Evolutionary conservation across 805 yeast species (phyloP), one percentile per base, ranked within the genome.

Genomic region (Pichia insulana): DNA sequence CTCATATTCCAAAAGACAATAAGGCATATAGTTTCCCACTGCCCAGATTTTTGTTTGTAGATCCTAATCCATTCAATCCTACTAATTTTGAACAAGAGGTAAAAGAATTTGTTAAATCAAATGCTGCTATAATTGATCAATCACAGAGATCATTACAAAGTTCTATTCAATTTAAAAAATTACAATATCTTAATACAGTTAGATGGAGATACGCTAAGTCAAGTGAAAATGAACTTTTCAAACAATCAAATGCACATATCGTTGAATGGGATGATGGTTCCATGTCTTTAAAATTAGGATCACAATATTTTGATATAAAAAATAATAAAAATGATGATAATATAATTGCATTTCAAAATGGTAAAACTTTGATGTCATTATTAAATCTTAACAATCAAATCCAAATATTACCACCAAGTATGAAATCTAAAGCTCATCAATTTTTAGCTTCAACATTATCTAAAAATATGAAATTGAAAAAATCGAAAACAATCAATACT

Each of bases 221-320:
- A 46, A 75, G 74, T n/a, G 67, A 71, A 41, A 80, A 78, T 34
- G 87, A 82, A 47, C 77, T 89, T 50, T 74, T 76, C 55, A 84
- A 84, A 53, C 95, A 88, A 59, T 82, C 95, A 9, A 92, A 92
- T 57, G 80, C 96, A 5, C 86, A 89, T 56, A 78, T 90, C 43
- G 74, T 92, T 30, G 83, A 86, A 59, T 92, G 98, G 98, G 82
- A 83, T 43, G 97, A 92, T 62, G 98, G 98, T 1, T 70, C 86
- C 4, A 64, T 78, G 48, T 88, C 97, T 2, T 67, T 92, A 51
- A 89, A 86, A 56, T 65, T 92, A 31, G 98, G 98, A 27, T 71
- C 73, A 37, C 98, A 92, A 62, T 71, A 81, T 49, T 90, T 89
- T 54, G 97, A 90, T 57, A 78, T 86, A 45, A 68, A 78, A 42